Base-by-base conservation (phyloP, 202 grass and related monocot species). In the Brachypodium distachyon region DNA sequence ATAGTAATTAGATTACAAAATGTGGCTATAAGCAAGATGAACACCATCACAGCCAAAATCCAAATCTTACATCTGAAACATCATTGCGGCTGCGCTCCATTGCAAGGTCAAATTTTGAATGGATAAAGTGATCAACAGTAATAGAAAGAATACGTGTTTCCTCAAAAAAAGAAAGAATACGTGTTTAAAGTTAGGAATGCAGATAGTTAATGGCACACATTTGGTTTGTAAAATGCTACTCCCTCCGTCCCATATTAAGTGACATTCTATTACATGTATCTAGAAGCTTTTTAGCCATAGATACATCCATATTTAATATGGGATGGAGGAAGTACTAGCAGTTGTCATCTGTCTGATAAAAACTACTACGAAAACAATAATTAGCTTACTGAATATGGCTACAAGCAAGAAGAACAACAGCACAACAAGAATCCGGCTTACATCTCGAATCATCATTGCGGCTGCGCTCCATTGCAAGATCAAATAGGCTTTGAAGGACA, bases 91-190 rank as follows among this genome's bases (percentile, higher is more conserved):
- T 89, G 32, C 92, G 82, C 83, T 91, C 92, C 66, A 93, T 87
- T 70, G 96, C 96, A 32, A 99, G 87, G 75, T 93, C 96, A 79
- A 99, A 99, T 18, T 96, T 68, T 83, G 88, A 13, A 99, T n/a
- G 58, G 75, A 99, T 90, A 85, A 99, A 99, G n/a, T 67, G 50
- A 74, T 59, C 50, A 60, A 39, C 38, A 60, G n/a, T 59, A 31
- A 73, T 9, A 50, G 9, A 19, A 73, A 67, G 62, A 37, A 21
- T 6, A 18, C 55, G 32, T 40, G 22, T 44, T 29, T 28, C n/a
- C n/a, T n/a, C n/a, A n/a, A n/a, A n/a, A n/a, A n/a, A n/a, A n/a
- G 4, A 19, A 73, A 67, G 62, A 37, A 21, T 6, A 18, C 55
- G 32, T 40, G 22, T 44, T 29, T 28, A 46, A 63, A 60, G 28